Base-by-base conservation (phyloP, 352 stramenopile genomes). In the Phytophthora megakarya region DNA sequence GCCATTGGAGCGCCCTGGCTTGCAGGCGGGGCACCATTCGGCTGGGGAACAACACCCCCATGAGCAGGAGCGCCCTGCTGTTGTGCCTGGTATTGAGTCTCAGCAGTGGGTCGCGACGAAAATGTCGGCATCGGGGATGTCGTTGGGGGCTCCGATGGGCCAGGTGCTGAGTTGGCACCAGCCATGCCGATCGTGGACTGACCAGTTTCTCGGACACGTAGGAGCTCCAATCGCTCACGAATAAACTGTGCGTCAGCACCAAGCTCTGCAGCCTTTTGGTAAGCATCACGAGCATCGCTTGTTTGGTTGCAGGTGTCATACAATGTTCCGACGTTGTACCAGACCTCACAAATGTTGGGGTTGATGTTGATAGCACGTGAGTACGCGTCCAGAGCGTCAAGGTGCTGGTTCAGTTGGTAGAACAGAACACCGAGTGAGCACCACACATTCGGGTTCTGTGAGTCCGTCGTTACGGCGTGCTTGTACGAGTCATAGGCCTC, bases 251-350 rank as follows among this genome's bases (percentile, higher is more conserved):
- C 82, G 47, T 94, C 82, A 0, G 86, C 86, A 23, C 88, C 88
- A 28, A 96, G 78, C 55, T 96, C 88, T 7, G 84, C 86, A 4
- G 88, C 88, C 73, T 96, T 96, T 45, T 95, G 84, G 68, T 96
- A 96, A 9, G 88, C 88, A 44, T 95, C 85, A 8, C 88, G 84
- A 30, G 88, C 88, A 52, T 96, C 88, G 48, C 84, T 95, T 0
- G 88, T 94, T 75, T 96, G 88, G 70, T 96, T 95, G 69, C 89
- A 96, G 35, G 86, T 95, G 70, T 96, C 89, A 68, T 96, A 96
- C 16, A 96, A 72, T 32, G 89, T 95, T 44, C 89, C 89, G 6
- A 96, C 87, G 65, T 96, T 96, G 75, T 96, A 96, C 89, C 89
- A 96, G 46, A 95, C 86, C 58, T 96, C 89, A 39, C 86, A 95